Base-by-base conservation (phyloP, 768 basidiomycete genomes). In the Macrolepiota dolichaula region DNA sequence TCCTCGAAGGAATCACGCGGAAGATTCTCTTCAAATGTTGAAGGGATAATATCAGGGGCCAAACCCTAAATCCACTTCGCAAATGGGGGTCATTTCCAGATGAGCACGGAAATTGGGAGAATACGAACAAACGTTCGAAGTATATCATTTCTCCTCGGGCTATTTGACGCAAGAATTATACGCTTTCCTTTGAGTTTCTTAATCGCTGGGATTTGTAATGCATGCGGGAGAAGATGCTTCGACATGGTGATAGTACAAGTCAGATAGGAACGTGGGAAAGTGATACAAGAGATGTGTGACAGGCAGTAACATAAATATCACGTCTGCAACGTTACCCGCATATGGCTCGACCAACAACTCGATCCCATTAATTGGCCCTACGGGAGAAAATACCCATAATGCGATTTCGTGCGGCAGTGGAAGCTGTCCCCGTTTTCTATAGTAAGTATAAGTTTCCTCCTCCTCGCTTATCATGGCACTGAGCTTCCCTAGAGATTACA, bases 111-210 rank as follows among this genome's bases (percentile, higher is more conserved):
- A 47, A 24, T 22, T 3, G 2, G 27, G 42, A 44, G 55, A 54
- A 37, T 62, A 82, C 89, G 69, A 72, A 95, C 94, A 67, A 90
- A 83, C 5, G 82, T 87, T 57, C 78, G 81, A 22, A 98, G 82
- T 62, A 96, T 93, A 57, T 94, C 93, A 68, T 83, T 86, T 67
- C 95, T 79, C 65, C 95, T 81, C 1, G 94, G 92, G 66, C 92
- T 95, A 59, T 85, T 87, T 4, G 94, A 96, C 0, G 95, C 95
- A 1, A 98, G 79, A 2, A 97, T 76, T 51, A 98, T 82, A 2
- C 91, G 81, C 70, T 94, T 95, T 22, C 84, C 86, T 40, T 78
- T 70, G 1, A 97, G 65, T 70, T 88, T 91, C 66, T 87, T 77
- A 47, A 87, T 76, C 0, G 78, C 78, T 11, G 87, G 87, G 1